These are phyloP conservation scores for Colletotrichum sp. DNA, from an alignment of 2,329 filamentous ascomycete species.

Conservation along the genomic window DNA sequence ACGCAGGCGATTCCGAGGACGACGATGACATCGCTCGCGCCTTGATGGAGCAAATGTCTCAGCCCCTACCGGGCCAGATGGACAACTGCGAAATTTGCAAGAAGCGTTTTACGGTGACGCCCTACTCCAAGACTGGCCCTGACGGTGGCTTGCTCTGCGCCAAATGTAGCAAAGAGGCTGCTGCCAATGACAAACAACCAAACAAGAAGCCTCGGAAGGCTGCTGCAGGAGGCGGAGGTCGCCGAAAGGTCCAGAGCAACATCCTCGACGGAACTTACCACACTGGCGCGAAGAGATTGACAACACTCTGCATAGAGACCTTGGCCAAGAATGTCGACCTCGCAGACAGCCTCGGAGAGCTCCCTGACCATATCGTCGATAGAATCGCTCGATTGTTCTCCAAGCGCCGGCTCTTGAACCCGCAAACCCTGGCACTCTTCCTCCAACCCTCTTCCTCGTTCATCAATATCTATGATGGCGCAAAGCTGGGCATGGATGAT, in stretches of 20 bases:
- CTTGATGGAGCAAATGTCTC: conserved; percentile 50
- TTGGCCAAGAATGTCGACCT: conserved; percentile 67
- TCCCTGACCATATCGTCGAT: conserved; percentile 61
- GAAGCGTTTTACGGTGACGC: conserved; percentile 91
- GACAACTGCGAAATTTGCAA: conserved; percentile 86
- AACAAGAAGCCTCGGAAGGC: conserved; percentile 37
- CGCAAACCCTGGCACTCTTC: conserved; percentile 62
- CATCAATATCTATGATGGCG: conserved; percentile 62
- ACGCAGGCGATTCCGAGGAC: conserved; percentile 42
- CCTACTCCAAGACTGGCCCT: conserved; percentile 83
- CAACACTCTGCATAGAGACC: conserved; percentile 67
- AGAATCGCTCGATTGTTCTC: conserved; percentile 65
- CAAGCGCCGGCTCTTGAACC: conserved; percentile 61
- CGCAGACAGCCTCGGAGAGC: conserved; percentile 66
- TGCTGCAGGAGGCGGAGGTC: conserved; percentile 58
- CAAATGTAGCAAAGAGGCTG: conserved; percentile 73
- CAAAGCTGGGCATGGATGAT: conserved; percentile 75
- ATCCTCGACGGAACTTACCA: conserved; percentile 77
- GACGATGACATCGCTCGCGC: conserved; percentile 57
- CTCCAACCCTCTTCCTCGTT: conserved; percentile 55
- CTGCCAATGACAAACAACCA: conserved; percentile 48
- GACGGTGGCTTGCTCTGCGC: conserved; percentile 86
- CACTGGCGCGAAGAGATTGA: conserved; percentile 71
- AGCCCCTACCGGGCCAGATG: conserved; percentile 80
- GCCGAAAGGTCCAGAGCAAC: conserved; percentile 82